Base-by-base conservation (phyloP, 805 yeast species). In the Wickerhamiella bombiphila region DNA sequence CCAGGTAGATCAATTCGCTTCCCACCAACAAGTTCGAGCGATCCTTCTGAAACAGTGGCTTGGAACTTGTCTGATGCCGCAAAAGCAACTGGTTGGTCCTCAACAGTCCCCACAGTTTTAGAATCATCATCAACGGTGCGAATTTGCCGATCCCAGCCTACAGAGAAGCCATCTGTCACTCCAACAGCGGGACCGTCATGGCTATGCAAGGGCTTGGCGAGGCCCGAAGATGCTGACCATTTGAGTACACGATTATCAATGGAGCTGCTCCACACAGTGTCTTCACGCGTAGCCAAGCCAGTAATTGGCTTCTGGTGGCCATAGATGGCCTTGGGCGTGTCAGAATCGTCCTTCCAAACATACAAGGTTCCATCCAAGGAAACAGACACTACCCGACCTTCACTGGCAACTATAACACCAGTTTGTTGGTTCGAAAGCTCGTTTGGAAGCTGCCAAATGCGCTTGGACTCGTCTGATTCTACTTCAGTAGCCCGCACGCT, bases 101-200 rank as follows among this genome's bases (percentile, higher is more conserved):
- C 29, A n/a, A 42, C 37, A 21, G 57, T 60, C 19, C 49, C 28
- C 9, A 63, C 62, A 17, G 62, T 46, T 22, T 48, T 47, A 16
- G 57, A 44, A 6, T 56, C 41, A 13, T 60, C 52, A 3, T 48
- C 54, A 20, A 65, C 43, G 11, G 57, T 48, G 51, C 69, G 71
- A 33, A 85, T 50, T 11, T 71, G 71, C 52, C 82, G 94, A 58
- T 88, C 98, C 97, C 97, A 91, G 3, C 86, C 93, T n/a, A 83
- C 65, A 37, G 64, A 58, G 15, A 72, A 50, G 1, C 56, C 50
- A 1, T 53, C 56, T 45, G 70, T 67, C 17, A 73, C 51, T 2
- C 76, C 74, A 24, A 71, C 73, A 32, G 88, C 68, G 44, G 77
- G 68, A 46, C 85, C 83, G 1, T 69, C 53, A 56, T 86, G 96